phyloP scores from a whole-genome alignment of 129 eudicot species.

The Artemisia tridentata region DNA sequence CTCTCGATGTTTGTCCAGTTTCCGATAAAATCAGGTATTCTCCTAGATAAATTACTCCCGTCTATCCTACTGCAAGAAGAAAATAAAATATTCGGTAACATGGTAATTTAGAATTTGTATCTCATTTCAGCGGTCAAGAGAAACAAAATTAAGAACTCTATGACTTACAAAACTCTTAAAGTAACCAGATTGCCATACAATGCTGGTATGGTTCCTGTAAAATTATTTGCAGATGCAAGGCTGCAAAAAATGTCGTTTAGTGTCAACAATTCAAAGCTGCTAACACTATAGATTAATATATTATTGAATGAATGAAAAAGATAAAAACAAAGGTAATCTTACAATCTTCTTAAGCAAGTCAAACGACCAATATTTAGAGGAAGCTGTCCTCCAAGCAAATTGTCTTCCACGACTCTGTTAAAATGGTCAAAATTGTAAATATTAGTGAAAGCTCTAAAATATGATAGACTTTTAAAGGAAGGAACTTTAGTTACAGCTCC shows the following conservation, averaged over 20 bases:
- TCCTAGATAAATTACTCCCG: constrained; percentile 71
- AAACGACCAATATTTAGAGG: constrained; percentile 28
- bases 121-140: neutral
- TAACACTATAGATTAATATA: too few species aligned
- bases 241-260: too few species aligned
- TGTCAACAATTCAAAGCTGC: too few species aligned
- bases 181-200: constrained; percentile 15
- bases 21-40: constrained; percentile 81
- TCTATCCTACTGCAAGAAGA: constrained; percentile 70
- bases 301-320: too few species aligned
- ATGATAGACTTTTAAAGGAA: neutral
- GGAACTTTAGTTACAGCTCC: constrained; percentile 55
- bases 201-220: too few species aligned
- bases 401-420: constrained; percentile 27
- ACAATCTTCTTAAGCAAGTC: constrained; percentile 29
- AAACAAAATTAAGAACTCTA: neutral
- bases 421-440: constrained; percentile 11
- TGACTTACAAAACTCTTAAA: constrained; percentile 74
- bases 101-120: neutral
- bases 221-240: too few species aligned
- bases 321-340: constrained; percentile 8
- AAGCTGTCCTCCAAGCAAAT: constrained; percentile 27
- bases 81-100: constrained; percentile 2
- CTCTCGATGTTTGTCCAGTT: constrained; percentile 55
- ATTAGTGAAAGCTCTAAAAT: neutral